Base-by-base conservation (phyloP, 2,329 filamentous ascomycete genomes). In the Hymenoscyphus salicellus region DNA sequence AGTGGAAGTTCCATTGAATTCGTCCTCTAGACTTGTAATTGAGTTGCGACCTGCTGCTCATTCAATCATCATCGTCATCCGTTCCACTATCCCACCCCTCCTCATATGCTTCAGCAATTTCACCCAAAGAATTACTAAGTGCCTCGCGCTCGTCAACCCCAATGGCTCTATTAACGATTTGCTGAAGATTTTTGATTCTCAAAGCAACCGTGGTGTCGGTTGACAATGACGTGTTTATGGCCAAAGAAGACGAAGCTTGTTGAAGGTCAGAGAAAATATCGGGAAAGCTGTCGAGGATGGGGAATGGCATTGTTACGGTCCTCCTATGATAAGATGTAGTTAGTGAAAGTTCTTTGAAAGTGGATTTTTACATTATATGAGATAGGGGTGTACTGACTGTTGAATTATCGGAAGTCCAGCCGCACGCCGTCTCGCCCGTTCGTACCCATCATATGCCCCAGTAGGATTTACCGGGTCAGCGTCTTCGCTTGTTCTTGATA, bases 71-170 rank as follows among this genome's bases (percentile, higher is more conserved):
- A 64, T 92, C 88, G 8, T 87, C 83, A 70, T 91, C 90, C 64
- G 86, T 89, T 28, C 88, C 92, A 72, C 89, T 92, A 14, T 87
- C 88, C 91, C 92, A 97, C 1, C 92, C 92, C 66, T 95, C 91
- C 70, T 92, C 88, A 75, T 97, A 98, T 65, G 91, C 91, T 73
- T 97, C 93, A 1, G 90, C 89, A 72, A 98, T 88, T 65, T 91
- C 89, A 28, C 90, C 87, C 46, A 99, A 81, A 14, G 90, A 88
- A 73, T 96, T 95, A 56, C 87, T 86, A n/a, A 98, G 81, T 2
- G 82, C 82, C 77, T 99, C 95, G 52, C 94, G 84, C 73, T 98
- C 93, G 65, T 96, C 92, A 2, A 94, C 72, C 0, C 82, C 81
- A 17, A 93, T 81, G 11, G 85, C 82, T 66, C 88, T 84, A 17